A percentile compares a stretch with the other conserved stretches of the same genome.
These are phyloP conservation scores for Cordia subcordata DNA, from an alignment of 257 asterid genomes.

Conservation along the genomic window DNA sequence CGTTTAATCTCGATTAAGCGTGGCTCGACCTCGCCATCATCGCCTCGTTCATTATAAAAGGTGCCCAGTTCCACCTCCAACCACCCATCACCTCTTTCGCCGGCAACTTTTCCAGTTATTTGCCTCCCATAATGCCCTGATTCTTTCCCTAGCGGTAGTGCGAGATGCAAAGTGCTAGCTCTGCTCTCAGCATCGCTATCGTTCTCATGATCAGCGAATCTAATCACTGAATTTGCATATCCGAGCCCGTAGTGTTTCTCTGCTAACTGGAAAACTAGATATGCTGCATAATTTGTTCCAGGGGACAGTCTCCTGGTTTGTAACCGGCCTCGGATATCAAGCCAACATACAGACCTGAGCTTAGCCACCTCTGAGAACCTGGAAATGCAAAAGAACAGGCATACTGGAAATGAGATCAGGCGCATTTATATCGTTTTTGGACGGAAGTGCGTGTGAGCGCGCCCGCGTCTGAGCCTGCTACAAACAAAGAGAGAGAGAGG, in stretches of 20 bases:
- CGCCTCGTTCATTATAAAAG: constrained; percentile 16
- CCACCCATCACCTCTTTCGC: constrained; percentile 30
- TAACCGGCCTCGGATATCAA: constrained; percentile 27
- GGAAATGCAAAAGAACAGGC: not conserved
- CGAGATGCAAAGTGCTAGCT: constrained; percentile 14
- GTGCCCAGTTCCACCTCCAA: constrained; percentile 30
- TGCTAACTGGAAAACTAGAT: constrained; percentile 21
- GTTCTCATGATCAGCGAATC: constrained; percentile 8
- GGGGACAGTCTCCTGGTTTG: constrained; percentile 16
- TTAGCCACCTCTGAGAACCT: constrained; percentile 24
- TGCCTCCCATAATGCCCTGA: not conserved
- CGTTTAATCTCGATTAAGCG: constrained; percentile 15
- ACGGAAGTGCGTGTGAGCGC: too few species aligned
- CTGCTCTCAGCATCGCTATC: constrained; percentile 10
- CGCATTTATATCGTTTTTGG: not conserved
- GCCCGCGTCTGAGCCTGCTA: not conserved
- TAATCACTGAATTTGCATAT: constrained; percentile 7
- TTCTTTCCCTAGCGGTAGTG: not conserved
- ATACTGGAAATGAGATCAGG: too few species aligned
- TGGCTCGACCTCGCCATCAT: constrained; percentile 29
- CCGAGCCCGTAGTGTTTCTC: constrained; percentile 12
- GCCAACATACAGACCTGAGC: constrained; percentile 13
- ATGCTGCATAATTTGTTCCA: constrained; percentile 20
- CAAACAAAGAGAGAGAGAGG: not conserved
- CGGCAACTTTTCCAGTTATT: constrained; percentile 4